Evolutionary conservation across 768 basidiomycete genomes (phyloP).

Genomic region (Agrocybe pediades): DNA sequence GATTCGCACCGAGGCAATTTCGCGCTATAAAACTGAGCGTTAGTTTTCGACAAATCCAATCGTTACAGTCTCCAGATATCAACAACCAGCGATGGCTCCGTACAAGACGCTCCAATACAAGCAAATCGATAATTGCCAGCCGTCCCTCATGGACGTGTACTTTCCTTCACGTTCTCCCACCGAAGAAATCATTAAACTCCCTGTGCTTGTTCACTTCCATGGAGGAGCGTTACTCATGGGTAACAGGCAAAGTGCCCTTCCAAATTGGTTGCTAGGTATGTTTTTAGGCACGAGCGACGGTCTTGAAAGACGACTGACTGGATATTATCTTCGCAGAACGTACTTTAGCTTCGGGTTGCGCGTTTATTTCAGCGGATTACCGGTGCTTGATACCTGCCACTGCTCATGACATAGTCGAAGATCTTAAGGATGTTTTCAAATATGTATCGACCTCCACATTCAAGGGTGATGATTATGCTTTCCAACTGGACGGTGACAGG

Average conservation of each 20-base stretch:
- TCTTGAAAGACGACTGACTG: background rate
- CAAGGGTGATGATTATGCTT: conserved; percentile 9
- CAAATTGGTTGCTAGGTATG: background rate
- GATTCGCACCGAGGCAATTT: too few species aligned
- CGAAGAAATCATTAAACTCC: background rate
- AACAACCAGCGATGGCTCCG: background rate
- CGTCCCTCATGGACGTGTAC: background rate
- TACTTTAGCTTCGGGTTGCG: background rate
- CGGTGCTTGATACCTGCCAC: background rate
- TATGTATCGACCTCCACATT: background rate
- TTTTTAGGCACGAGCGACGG: background rate
- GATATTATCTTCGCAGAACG: background rate
- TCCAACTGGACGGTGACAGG: conserved; percentile 40
- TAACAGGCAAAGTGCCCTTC: background rate
- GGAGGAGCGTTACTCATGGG: background rate
- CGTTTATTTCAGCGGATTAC: background rate
- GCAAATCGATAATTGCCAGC: too few species aligned
- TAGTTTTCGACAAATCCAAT: too few species aligned
- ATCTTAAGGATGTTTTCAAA: background rate
- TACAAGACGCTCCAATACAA: background rate
- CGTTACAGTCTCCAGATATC: too few species aligned
- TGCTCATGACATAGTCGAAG: background rate
- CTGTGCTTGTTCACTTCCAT: background rate
- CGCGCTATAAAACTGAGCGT: too few species aligned
- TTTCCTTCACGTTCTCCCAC: background rate